These are phyloP conservation scores for Ustilago lituana DNA, from an alignment of 1,284 basidiomycete species.

Conservation along the genomic window DNA sequence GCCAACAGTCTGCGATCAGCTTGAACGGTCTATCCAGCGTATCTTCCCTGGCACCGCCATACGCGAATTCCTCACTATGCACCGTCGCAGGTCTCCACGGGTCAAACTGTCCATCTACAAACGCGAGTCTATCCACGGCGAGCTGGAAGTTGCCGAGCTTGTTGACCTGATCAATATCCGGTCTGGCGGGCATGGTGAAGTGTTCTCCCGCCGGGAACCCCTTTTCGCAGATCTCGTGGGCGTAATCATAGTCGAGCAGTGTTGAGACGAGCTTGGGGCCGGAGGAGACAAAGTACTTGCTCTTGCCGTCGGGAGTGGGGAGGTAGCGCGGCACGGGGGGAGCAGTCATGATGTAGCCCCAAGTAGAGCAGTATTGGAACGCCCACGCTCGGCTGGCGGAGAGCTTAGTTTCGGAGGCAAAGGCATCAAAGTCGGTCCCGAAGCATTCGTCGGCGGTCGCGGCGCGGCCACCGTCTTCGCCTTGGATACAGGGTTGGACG, in stretches of 20 bases:
- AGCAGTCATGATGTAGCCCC: conserved; percentile 81
- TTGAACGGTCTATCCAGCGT: conserved; percentile 83
- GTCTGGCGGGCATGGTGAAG: conserved; percentile 76
- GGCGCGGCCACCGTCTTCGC: conserved; percentile 23
- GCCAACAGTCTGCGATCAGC: conserved; percentile 75
- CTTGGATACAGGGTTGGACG: conserved; percentile 43
- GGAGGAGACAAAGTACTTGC: conserved; percentile 30
- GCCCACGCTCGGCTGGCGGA: conserved; percentile 86
- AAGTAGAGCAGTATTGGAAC: conserved; percentile 83
- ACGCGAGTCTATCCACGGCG: conserved; percentile 79
- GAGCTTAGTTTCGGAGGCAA: conserved; percentile 72
- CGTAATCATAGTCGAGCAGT: conserved; percentile 79
- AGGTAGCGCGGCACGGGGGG: conserved; percentile 33
- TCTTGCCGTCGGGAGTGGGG: conserved; percentile 28
- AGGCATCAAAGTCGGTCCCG: conserved; percentile 76
- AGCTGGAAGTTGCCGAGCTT: conserved; percentile 71
- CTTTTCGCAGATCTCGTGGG: conserved; percentile 80
- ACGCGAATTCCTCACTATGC: conserved; percentile 74
- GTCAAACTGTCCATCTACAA: conserved; percentile 84
- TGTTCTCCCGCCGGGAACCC: conserved; percentile 83
- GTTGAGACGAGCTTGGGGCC: conserved; percentile 77
- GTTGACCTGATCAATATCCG: conserved; percentile 84
- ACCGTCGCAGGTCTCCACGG: conserved; percentile 89
- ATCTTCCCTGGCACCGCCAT: conserved; percentile 77
- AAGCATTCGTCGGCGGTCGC: conserved; percentile 73